Conservation (phyloP, 345 rosid genomes). For the Eucalyptus erythrocorys region DNA sequence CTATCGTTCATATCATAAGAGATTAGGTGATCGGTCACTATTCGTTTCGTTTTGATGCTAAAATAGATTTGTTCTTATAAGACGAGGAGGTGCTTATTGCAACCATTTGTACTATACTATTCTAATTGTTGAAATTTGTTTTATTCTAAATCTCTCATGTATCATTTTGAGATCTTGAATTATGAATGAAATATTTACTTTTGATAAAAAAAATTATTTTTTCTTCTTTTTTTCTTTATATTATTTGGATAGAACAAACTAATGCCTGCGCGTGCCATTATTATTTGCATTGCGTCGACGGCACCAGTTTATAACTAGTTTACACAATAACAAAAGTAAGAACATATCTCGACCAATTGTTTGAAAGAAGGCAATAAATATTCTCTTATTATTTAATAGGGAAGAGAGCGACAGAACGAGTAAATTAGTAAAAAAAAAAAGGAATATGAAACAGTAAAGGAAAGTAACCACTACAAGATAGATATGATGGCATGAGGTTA, state of each 20-base stretch:
- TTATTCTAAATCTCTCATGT: background rate
- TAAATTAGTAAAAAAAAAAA: background rate
- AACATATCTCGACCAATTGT: background rate
- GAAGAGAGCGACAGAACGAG: background rate
- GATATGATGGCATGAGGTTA: background rate
- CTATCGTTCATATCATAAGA: rapidly evolving
- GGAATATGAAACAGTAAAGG: background rate
- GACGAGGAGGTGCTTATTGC: rapidly evolving
- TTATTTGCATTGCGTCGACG: background rate
- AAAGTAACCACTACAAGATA: background rate
- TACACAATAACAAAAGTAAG: background rate
- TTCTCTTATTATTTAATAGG: background rate
- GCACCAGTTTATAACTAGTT: background rate
- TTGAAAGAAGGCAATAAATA: background rate
- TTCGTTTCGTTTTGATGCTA: no score
- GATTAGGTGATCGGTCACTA: rapidly evolving
- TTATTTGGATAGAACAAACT: background rate
- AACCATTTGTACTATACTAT: background rate
- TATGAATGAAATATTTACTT: no score
- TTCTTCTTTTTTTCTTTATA: background rate
- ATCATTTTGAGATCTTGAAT: background rate
- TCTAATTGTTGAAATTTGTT: background rate
- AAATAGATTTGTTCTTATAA: no score
- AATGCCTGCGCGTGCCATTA: background rate
- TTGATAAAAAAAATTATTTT: background rate